Percentiles rank a stretch among this genome's conserved stretches.
Conservation (phyloP, 1,284 basidiomycete species). For the Anthracocystis panici-leucophaei region DNA sequence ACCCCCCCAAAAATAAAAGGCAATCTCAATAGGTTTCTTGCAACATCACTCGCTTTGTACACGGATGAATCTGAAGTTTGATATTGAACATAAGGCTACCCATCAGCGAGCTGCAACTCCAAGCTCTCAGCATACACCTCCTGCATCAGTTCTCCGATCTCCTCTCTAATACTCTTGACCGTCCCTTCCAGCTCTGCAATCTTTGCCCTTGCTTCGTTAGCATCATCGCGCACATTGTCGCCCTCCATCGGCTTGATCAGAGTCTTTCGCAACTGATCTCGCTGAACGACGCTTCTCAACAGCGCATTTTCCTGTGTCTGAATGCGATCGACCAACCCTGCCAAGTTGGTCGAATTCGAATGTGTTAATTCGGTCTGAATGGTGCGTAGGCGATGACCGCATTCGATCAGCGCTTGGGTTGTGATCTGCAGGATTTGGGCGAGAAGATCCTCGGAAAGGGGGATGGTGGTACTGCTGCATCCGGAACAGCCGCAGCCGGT, state of each 20-base stretch:
- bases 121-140: constrained; percentile 50
- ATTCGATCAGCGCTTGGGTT: constrained; percentile 53
- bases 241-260: constrained; percentile 5
- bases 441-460: constrained; percentile 34
- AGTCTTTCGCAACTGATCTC: constrained; percentile 46
- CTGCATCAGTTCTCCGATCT: constrained; percentile 50
- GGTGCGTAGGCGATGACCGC: constrained; percentile 38
- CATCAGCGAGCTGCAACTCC: constrained; percentile 35
- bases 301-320: constrained; percentile 46
- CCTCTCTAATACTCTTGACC: constrained; percentile 16
- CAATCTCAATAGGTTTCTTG: constrained; percentile 35
- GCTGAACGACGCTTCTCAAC: constrained; percentile 31
- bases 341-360: constrained; percentile 19
- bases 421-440: constrained; percentile 54
- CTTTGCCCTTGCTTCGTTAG: constrained; percentile 1
- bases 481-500: constrained; percentile 18
- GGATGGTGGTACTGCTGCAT: constrained; percentile 32
- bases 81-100: not conserved
- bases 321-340: constrained; percentile 31
- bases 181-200: constrained; percentile 16
- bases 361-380: constrained; percentile 50
- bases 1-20: constrained; percentile 34
- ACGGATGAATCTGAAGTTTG: not conserved
- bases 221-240: constrained; percentile 2
- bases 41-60: not conserved